These are phyloP conservation scores for Chamaecrista fasciculata DNA, from an alignment of 306 rosid genomes.

Conservation along the genomic window DNA sequence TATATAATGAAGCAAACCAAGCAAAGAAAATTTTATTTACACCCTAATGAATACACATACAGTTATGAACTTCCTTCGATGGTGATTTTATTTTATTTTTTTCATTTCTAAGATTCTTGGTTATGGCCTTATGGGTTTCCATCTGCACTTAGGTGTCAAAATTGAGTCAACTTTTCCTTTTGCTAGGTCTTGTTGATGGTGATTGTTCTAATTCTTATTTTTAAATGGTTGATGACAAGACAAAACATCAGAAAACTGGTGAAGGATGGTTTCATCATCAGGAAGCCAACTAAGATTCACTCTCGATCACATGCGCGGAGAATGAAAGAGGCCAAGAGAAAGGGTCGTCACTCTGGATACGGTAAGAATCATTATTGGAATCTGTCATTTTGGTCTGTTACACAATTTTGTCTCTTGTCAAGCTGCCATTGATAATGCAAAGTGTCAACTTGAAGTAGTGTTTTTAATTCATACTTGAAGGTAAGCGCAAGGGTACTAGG, in stretches of 20 bases:
- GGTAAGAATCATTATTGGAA: conserved; percentile 17
- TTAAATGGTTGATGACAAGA: conserved; percentile 13
- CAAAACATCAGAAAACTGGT: conserved; percentile 40
- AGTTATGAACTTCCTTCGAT: neutral
- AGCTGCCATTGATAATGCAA: neutral
- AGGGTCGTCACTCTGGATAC: conserved; percentile 45
- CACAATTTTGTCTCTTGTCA: neutral
- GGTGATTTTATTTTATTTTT: neutral
- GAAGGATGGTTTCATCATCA: conserved; percentile 42
- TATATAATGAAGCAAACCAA: neutral
- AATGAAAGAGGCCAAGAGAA: conserved; percentile 50
- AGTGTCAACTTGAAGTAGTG: neutral
- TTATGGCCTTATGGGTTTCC: neutral
- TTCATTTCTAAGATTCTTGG: neutral
- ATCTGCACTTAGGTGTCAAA: neutral
- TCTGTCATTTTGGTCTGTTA: neutral
- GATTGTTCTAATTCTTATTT: neutral
- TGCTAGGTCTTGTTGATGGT: neutral
- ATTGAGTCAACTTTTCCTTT: neutral
- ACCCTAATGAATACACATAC: neutral
- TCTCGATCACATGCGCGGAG: conserved; percentile 41
- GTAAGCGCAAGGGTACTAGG: conserved; percentile 48
- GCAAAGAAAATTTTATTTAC: neutral
- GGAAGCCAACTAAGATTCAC: conserved; percentile 50
- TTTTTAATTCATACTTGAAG: neutral